Evolutionary conservation across 305 asterid species (phyloP), one percentile per base, ranked within the genome.

Genomic region (Fraxinus nigra): DNA sequence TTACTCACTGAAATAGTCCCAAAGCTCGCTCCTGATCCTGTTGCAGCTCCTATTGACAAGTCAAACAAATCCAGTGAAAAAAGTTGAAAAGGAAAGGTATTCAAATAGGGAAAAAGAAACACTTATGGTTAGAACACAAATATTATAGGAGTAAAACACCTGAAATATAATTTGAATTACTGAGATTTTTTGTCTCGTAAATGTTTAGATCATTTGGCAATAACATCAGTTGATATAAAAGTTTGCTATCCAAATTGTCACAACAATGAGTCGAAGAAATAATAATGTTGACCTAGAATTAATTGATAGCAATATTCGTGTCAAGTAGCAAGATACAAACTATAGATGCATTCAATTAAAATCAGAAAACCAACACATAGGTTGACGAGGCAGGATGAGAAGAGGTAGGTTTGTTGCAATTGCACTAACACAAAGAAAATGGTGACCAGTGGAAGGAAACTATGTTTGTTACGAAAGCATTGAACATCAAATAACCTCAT

Each of bases 11-110:
- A 87, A 86, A 76, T 65, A 80, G 92, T 88, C 85, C 92, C 95
- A 78, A 94, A 94, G 93, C 99, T 97, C 78, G 92, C 86, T 84
- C 98, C 97, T 33, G 98, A 93, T 86, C 97, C 97, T 65, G 89
- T 79, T 82, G 91, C 91, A 84, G 97, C 92, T 82, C 98, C 98
- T 94, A 79, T 72, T 24, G 76, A 83, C 76, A 85, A 87, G 81
- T 54, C 70, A 78, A 86, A 61, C 16, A 26, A 79, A 32, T 61
- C 61, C 76, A 78, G 69, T 76, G 67, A 87, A 43, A 74, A 79
- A 79, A 24, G 37, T 28, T 10, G 4, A 26, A 13, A 67, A 65
- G 14, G 74, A 67, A 67, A 28, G 37, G 11, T 11, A 67, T 28
- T 26, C 8, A 28, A 67, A 28, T 67, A 67, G 38, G 7, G 38